Evolutionary conservation across 768 basidiomycete genomes (phyloP), one percentile per base, ranked within the genome.

Genomic region (Collybia mongolica): DNA sequence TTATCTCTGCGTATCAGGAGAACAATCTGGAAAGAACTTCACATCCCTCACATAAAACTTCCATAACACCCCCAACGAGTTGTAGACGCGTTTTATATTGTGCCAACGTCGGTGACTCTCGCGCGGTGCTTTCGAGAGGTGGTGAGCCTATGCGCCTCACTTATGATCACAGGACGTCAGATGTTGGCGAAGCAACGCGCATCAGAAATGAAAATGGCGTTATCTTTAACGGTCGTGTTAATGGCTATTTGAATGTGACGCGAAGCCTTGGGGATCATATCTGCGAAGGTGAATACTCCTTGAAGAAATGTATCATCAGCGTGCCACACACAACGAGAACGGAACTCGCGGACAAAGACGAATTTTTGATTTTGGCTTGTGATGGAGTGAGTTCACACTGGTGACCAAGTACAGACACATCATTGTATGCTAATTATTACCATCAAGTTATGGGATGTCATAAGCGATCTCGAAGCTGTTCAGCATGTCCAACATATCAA

Each of bases 271-370:
- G 32, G 32, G 32, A 32, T 9, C 32, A 32, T 14, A 32, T 32
- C 5, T 32, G 32, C 14, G 32, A 32, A 32, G 32, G 97, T 28
- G 97, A 99, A 63, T 90, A 93, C 1, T 90, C 93, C 6, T 98
- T 99, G 97, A 99, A 99, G 70, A 97, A 99, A 61, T 99, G 95
- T 65, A 96, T 99, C 11, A 96, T 98, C 40, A 97, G 97, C 1
- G 82, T 91, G 22, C 97, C 97, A 5, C 98, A 96, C 68, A 99
- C 97, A n/a, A 98, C 97, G 15, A 94, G 98, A 68, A 98, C 96
- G 12, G 83, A 88, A 58, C 71, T 99, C 36, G 88, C 86, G 47
- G 84, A 90, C 6, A 86, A 91, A 4, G 97, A 98, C 64, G 96
- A 98, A 65, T 93, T 96, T 66, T 65, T 98, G 56, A 90, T 99